Base-by-base conservation (phyloP, 345 rosid genomes). In the Acer saccharum region DNA sequence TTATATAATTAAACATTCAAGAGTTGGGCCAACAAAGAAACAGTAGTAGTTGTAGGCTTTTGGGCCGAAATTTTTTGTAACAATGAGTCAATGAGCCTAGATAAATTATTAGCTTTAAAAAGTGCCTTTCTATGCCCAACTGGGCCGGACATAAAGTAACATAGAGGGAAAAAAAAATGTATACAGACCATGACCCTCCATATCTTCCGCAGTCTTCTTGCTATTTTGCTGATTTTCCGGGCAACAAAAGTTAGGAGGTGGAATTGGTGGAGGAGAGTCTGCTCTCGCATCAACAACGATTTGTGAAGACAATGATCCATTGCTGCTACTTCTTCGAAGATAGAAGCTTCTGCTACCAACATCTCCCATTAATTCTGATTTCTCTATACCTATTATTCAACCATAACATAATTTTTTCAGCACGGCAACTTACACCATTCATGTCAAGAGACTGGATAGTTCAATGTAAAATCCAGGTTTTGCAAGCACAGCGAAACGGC, bases 281-380 rank as follows among this genome's bases (percentile, higher is more conserved):
- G 77, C 74, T 17, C 65, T 57, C 25, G 60, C 68, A 44, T 67
- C 27, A 79, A 41, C 71, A 80, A 41, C 71, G 66, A 66, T 75
- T 50, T 69, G 83, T 21, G 80, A 65, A 57, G 70, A 68, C 0
- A 75, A 70, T 54, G 80, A 16, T 54, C 78, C 86, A 66, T 69
- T 76, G 17, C 48, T 69, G 8, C 80, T 63, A 20, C 78, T 83
- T 80, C 82, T 88, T 54, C 97, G 84, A 70, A 95, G 86, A 69
- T 88, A 91, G 86, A 95, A 93, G 81, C 88, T 93, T 70, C 97
- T 86, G 78, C 92, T 82, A 0, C 97, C 94, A 48, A 84, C n/a
- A n/a, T n/a, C n/a, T n/a, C n/a, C n/a, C n/a, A n/a, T n/a, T n/a
- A n/a, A n/a, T n/a, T n/a, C n/a, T n/a, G n/a, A n/a, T n/a, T n/a